Evolutionary conservation across 305 asterid species (phyloP), one percentile per base, ranked within the genome.

Genomic region (Plantago rigida): DNA sequence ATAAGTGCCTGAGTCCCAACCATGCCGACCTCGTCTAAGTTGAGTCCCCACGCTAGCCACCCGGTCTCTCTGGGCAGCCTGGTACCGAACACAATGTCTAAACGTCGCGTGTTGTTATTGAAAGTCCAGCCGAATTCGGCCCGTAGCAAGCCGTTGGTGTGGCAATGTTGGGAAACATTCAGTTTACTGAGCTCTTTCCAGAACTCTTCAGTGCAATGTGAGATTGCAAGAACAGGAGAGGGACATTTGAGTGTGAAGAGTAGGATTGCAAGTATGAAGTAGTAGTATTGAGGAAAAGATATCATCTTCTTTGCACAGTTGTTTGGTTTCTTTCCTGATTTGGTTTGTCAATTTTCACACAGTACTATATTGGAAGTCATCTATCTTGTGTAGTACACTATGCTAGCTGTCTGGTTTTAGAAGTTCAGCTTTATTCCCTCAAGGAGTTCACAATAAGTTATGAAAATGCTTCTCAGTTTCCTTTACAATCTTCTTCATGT

Each of bases 41-140:
- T 51, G 26, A 51, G 56, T 5, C 56, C 56, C 56, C 36, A 51
- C 2, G 56, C 56, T 51, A 51, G 34, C 56, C 56, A 51, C 5
- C 56, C 56, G 56, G 56, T 51, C 56, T 19, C n/a, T 22, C 34
- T 9, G 36, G 2, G 28, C n/a, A 51, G 29, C 17, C 36, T 51
- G 11, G 36, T 13, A 2, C 36, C 56, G 7, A 22, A 51, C 56
- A 51, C 36, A 0, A 51, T 22, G 11, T 51, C 56, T n/a, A 51
- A 9, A 11, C 13, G 56, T 9, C 56, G 31, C 28, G 56, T 51
- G 13, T 51, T 14, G 15, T 51, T 51, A 6, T 51, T 1, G 56
- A 9, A 51, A 22, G 11, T 51, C 56, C 56, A 51, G 11, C 56
- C 56, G 36, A 51, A 51, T 51, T 51, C 56, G 5, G 56, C 34